phyloP scores from a whole-genome alignment of 805 yeast species.

The Ogataea chonburiensis region DNA sequence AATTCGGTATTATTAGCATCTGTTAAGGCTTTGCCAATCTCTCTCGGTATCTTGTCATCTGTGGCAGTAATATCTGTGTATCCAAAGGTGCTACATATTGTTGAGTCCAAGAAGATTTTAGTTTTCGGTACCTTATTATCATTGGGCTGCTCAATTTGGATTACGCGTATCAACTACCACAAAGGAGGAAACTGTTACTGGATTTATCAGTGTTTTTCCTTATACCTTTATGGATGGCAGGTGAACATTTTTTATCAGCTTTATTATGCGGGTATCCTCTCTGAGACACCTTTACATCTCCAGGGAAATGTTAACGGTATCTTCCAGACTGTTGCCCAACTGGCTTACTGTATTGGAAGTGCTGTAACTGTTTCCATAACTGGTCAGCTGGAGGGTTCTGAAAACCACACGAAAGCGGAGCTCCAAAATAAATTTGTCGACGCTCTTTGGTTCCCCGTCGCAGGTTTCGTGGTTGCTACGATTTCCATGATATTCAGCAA shows the following conservation, averaged over 20 bases:
- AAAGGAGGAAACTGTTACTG: background rate
- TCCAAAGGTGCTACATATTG: background rate
- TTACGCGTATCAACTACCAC: background rate
- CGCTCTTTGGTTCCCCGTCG: background rate
- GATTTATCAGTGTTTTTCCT: background rate
- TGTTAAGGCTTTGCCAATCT: background rate
- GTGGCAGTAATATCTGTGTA: background rate
- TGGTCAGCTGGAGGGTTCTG: slow-evolving; percentile 14
- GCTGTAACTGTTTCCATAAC: slow-evolving; percentile 28
- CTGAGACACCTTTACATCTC: slow-evolving; percentile 34
- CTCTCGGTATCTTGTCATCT: background rate
- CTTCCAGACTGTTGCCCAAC: slow-evolving; percentile 34
- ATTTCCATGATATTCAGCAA: background rate
- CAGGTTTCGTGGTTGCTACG: background rate
- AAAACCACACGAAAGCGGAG: background rate
- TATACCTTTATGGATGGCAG: background rate
- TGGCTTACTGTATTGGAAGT: slow-evolving; percentile 31
- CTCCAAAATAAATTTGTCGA: background rate
- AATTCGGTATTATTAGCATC: background rate
- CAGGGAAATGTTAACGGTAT: slow-evolving; percentile 42
- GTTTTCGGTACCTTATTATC: background rate
- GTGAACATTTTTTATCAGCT: background rate
- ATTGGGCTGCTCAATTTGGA: background rate
- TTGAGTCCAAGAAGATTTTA: background rate
- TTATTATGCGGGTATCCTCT: background rate